phyloP scores from a whole-genome alignment of 2,329 filamentous ascomycete genomes.

The Thermomyces lanuginosus region DNA sequence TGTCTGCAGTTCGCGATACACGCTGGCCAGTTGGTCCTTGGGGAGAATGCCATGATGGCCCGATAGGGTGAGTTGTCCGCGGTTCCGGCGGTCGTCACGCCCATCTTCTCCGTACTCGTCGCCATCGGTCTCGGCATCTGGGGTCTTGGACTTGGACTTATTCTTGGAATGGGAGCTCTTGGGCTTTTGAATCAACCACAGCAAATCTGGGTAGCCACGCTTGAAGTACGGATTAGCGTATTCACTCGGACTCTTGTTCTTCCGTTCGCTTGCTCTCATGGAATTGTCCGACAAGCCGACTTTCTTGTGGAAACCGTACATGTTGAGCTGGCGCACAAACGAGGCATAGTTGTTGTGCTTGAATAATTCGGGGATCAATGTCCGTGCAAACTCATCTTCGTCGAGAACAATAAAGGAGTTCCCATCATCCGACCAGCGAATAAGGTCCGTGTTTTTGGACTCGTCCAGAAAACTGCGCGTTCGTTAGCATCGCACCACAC shows the following conservation, averaged over 20 bases:
- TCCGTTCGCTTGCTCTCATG: slow-evolving; percentile 90
- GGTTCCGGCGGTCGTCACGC: slow-evolving; percentile 21
- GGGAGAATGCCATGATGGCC: slow-evolving; percentile 30
- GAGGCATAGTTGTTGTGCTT: slow-evolving; percentile 69
- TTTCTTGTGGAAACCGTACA: slow-evolving; percentile 51
- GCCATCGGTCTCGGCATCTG: slow-evolving; percentile 49
- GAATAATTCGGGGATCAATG: slow-evolving; percentile 57
- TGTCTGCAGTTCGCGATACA: slow-evolving; percentile 65
- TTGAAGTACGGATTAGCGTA: slow-evolving; percentile 96
- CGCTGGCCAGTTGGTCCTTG: slow-evolving; percentile 57
- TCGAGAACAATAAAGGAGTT: slow-evolving; percentile 94
- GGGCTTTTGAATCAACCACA: slow-evolving; percentile 94
- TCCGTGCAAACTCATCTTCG: slow-evolving; percentile 74
- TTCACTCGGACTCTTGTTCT: slow-evolving; percentile 95
- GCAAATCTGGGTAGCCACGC: slow-evolving; percentile 73
- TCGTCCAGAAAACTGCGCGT: slow-evolving; percentile 70
- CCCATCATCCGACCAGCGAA: slow-evolving; percentile 91
- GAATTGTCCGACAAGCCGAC: slow-evolving; percentile 90
- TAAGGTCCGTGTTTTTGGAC: slow-evolving; percentile 81
- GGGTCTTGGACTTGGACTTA: slow-evolving; percentile 35
- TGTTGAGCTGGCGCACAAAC: slow-evolving; percentile 55
- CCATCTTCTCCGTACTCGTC: slow-evolving; percentile 37
- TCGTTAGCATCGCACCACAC: slow-evolving; percentile 5
- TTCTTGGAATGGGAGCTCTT: slow-evolving; percentile 46
- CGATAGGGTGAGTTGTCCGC: slow-evolving; percentile 28